Evolutionary conservation across 805 yeast species (phyloP).

Genomic region (Lachancea thermotolerans): DNA sequence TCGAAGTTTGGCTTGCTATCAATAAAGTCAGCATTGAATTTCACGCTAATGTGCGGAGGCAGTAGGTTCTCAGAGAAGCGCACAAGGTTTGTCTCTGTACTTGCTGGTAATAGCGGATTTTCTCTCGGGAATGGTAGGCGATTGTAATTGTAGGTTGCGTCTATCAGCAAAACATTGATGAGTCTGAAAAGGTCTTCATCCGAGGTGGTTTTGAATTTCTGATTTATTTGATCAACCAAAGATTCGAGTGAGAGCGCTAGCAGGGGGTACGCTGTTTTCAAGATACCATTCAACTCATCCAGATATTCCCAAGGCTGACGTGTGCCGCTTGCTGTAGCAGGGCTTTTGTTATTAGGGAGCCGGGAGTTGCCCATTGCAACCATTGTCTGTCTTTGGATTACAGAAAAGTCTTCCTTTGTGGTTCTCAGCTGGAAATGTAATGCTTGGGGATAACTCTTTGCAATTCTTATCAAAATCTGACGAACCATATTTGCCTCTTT

Average conservation of each 20-base stretch:
- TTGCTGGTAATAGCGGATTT: conserved; percentile 81
- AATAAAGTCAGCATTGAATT: conserved; percentile 88
- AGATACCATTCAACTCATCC: conserved; percentile 85
- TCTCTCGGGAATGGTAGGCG: conserved; percentile 81
- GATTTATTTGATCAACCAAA: conserved; percentile 89
- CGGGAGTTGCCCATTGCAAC: conserved; percentile 38
- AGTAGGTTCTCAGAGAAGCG: conserved; percentile 89
- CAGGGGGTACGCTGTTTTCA: conserved; percentile 94
- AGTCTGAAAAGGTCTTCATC: conserved; percentile 95
- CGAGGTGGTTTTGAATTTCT: conserved; percentile 84
- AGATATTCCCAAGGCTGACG: conserved; percentile 92
- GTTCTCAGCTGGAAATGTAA: conserved; percentile 93
- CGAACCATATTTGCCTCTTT: conserved; percentile 87
- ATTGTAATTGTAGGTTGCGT: conserved; percentile 85
- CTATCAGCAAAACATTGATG: conserved; percentile 86
- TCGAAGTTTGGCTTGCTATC: conserved; percentile 82
- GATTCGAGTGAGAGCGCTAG: conserved; percentile 90
- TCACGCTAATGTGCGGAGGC: conserved; percentile 81
- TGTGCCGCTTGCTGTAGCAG: conserved; percentile 20
- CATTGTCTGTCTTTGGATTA: conserved; percentile 69
- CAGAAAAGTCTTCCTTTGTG: conserved; percentile 88
- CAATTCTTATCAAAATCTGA: conserved; percentile 81
- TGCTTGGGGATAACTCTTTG: conserved; percentile 96
- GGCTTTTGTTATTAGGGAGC: conserved; percentile 21
- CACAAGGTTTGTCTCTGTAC: conserved; percentile 81